These are phyloP conservation scores for Eruca vesicaria DNA, from an alignment of 441 rosid genomes.

Conservation along the genomic window DNA sequence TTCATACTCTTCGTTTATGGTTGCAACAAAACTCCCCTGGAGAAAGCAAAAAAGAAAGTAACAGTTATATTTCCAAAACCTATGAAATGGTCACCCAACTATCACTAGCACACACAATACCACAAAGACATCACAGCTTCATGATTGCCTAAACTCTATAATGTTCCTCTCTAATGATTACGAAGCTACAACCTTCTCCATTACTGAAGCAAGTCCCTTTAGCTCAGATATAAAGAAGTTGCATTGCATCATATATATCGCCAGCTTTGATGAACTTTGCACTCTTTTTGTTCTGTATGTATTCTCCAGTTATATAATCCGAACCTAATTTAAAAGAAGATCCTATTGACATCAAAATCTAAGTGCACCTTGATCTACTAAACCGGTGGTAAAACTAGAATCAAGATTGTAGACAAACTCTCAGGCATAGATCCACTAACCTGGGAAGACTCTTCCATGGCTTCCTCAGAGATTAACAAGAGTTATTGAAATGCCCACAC, in stretches of 20 bases:
- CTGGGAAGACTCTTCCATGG: conserved; percentile 37
- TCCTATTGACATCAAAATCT: not conserved
- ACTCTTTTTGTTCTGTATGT: not conserved
- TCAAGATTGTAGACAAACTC: not conserved
- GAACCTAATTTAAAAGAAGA: conserved; percentile 11
- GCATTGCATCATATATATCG: not conserved
- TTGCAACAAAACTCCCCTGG: conserved; percentile 53
- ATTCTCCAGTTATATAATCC: not conserved
- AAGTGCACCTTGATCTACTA: not conserved
- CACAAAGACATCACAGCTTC: not conserved
- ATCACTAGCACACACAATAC: no score
- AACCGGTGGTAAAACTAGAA: not conserved
- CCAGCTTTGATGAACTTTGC: not conserved
- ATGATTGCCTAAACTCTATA: not conserved
- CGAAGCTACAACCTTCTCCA: not conserved
- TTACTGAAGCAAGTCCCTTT: not conserved
- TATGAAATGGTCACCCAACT: not conserved
- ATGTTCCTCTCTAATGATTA: not conserved
- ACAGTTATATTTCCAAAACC: not conserved
- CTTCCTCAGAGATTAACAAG: conserved; percentile 14
- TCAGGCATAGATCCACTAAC: conserved; percentile 14
- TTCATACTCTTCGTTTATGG: conserved; percentile 55
- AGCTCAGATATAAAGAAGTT: not conserved
- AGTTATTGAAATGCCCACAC: no score
- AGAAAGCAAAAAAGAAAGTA: not conserved